phyloP scores from a whole-genome alignment of 305 asterid species.

The Vinca major region DNA sequence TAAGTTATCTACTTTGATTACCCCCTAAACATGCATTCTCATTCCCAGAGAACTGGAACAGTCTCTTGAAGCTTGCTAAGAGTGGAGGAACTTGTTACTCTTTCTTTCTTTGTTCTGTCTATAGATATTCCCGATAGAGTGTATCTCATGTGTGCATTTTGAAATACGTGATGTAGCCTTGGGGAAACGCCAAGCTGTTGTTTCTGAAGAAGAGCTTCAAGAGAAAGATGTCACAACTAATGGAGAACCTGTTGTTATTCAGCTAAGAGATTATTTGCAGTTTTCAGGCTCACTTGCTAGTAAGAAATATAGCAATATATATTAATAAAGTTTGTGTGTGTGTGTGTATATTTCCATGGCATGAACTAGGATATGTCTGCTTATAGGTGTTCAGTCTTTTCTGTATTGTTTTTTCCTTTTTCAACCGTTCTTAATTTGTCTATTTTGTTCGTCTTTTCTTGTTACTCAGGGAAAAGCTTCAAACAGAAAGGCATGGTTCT shows the following conservation, averaged over 20 bases:
- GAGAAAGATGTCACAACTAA: constrained; percentile 49
- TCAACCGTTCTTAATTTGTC: background rate
- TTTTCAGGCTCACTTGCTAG: constrained; percentile 87
- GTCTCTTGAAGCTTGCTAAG: constrained; percentile 11
- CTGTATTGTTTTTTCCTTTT: background rate
- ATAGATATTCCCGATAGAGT: background rate
- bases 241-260: constrained; percentile 63
- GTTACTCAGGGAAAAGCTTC: constrained; percentile 64
- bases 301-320: constrained; percentile 27
- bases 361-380: background rate
- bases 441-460: constrained; percentile 10
- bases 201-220: constrained; percentile 61
- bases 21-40: constrained; percentile 13
- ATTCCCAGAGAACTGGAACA: constrained; percentile 5
- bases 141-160: constrained; percentile 10
- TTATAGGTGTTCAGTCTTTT: background rate
- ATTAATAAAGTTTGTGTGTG: background rate
- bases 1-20: constrained; percentile 35
- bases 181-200: constrained; percentile 77
- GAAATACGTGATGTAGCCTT: constrained; percentile 43
- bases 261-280: constrained; percentile 73
- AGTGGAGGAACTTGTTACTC: background rate
- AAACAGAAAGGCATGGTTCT: constrained; percentile 87
- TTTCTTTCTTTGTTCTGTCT: background rate
- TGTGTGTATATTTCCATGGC: background rate